phyloP scores from a whole-genome alignment of 495 filamentous ascomycete genomes.

The Hyaloscypha hepaticicola region DNA sequence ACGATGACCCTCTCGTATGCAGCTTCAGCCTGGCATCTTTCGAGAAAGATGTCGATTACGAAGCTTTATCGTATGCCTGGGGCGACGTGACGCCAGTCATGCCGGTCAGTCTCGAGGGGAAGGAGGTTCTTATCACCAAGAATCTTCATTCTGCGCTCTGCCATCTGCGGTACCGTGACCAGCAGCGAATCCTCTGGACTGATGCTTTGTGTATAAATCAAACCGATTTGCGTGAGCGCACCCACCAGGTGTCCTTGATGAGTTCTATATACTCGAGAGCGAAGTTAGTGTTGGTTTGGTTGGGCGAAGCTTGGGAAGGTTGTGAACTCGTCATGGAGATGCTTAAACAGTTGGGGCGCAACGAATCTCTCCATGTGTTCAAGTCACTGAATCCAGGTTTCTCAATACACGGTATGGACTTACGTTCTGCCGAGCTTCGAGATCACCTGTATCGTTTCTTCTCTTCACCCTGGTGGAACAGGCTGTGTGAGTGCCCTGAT shows the following conservation, averaged over 20 bases:
- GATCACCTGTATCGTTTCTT: too few species aligned
- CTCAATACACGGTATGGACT: too few species aligned
- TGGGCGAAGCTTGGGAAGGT: slow-evolving; percentile 5
- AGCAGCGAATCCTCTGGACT: slow-evolving; percentile 13
- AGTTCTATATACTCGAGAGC: slow-evolving; percentile 5
- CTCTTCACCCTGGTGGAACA: too few species aligned
- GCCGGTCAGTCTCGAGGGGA: background rate
- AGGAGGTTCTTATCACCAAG: background rate
- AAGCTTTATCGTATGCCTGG: slow-evolving; percentile 4
- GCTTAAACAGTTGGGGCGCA: background rate
- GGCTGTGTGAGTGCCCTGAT: too few species aligned
- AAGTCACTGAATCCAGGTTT: too few species aligned
- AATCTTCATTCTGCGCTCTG: slow-evolving; percentile 17
- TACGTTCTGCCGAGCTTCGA: too few species aligned
- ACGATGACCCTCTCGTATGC: background rate
- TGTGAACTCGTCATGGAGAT: background rate
- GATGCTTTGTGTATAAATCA: slow-evolving; percentile 24
- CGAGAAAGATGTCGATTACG: background rate
- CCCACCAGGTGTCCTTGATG: slow-evolving; percentile 15
- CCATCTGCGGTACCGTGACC: slow-evolving; percentile 25
- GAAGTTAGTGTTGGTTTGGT: slow-evolving; percentile 1
- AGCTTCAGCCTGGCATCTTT: background rate
- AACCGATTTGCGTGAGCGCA: slow-evolving; percentile 14
- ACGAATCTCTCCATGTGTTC: background rate
- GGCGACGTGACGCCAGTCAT: background rate